Evolutionary conservation across 805 yeast species (phyloP), one percentile per base, ranked within the genome.

Genomic region (Isabelozyma pseudorhagii): DNA sequence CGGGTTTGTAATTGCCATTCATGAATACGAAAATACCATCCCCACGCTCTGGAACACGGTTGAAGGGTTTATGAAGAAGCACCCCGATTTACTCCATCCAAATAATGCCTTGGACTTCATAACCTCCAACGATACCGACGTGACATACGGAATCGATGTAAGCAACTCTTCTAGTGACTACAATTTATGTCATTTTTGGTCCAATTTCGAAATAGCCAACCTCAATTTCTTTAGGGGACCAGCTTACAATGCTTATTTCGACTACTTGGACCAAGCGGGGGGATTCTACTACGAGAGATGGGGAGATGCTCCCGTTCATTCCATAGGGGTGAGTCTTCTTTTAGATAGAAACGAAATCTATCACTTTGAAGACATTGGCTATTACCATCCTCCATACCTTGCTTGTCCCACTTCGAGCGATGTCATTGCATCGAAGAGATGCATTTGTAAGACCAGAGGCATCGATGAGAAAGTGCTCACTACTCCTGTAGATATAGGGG

Each of bases 141-240:
- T 71, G 8, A 62, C 56, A 38, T 59, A 60, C 44, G 58, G 55
- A 31, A 43, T 13, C 38, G 53, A 56, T 4, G 29, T 58, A 8
- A 44, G 55, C 2, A 43, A 57, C 4, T 51, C 63, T 5, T 72
- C 71, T 42, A 58, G 65, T 5, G 51, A 60, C 14, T 82, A 76
- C 64, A 82, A 81, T 59, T 64, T 80, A 63, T 81, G 86, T 58
- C 87, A 82, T 61, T 82, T 81, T 60, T 82, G 87, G 87, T 79
- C 85, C 21, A 82, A 82, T 59, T 82, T 82, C 55, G 87, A 82
- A 56, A 73, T 82, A 41, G 83, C 72, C 1, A 78, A 78, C 57
- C 60, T 82, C 50, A 68, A 78, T 51, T 80, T 81, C 55, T 75
- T 74, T 59, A 61, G 84, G 46, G 66, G 80, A 18, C 65, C 71